Evolutionary conservation across 176 grass and related monocot genomes (phyloP).

Genomic region (Paspalum vaginatum): DNA sequence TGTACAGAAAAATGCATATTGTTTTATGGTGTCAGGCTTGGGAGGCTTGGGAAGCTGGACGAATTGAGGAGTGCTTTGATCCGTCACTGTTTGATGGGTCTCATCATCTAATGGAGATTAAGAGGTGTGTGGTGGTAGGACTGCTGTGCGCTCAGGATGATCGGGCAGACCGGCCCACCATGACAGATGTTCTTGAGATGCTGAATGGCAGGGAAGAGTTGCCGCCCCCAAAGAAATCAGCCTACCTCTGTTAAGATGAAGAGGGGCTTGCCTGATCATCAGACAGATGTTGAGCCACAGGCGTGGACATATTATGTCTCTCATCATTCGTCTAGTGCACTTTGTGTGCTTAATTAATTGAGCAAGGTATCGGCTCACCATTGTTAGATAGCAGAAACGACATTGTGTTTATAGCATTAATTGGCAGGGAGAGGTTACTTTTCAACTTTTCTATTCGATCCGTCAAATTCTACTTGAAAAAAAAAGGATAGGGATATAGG

Average conservation of each 20-base stretch:
- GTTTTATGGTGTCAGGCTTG: not conserved
- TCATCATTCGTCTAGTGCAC: no score
- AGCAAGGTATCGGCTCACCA: no score
- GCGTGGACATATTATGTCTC: no score
- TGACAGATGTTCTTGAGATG: slow-evolving; percentile 5
- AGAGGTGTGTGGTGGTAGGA: not conserved
- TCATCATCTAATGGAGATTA: not conserved
- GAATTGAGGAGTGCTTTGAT: not conserved
- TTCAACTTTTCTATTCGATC: no score
- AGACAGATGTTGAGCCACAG: no score
- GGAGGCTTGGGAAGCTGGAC: not conserved
- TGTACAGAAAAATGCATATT: not conserved
- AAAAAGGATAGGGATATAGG: no score
- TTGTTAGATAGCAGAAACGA: no score
- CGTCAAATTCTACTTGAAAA: no score
- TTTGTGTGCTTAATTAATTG: no score
- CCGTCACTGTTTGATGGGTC: not conserved
- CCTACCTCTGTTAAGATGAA: not conserved
- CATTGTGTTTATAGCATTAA: no score
- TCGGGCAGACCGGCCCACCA: not conserved
- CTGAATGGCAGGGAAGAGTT: not conserved
- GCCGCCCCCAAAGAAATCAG: not conserved
- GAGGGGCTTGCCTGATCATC: no score
- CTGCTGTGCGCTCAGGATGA: not conserved
- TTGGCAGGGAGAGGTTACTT: no score